phyloP scores from a whole-genome alignment of 2,329 filamentous ascomycete genomes.

The Helotiales sp. region DNA sequence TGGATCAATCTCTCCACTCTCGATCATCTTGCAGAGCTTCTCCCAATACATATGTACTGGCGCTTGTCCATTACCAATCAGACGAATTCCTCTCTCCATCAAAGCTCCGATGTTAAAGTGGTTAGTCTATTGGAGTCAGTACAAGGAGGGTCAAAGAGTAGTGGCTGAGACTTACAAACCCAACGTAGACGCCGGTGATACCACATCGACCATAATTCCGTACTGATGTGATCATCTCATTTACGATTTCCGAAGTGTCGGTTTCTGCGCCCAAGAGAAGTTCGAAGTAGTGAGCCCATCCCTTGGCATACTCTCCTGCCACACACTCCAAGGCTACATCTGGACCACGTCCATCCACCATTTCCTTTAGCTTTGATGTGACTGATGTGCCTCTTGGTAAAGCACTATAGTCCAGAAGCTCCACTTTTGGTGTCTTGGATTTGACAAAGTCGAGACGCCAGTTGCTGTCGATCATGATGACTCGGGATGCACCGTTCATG shows the following conservation, averaged over 20 bases:
- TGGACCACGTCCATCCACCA: constrained; percentile 69
- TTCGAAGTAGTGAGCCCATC: constrained; percentile 60
- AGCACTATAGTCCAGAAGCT: constrained; percentile 67
- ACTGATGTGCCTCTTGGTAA: constrained; percentile 65
- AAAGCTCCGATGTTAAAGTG: constrained; percentile 53
- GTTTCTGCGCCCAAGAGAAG: constrained; percentile 70
- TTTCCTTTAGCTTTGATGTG: constrained; percentile 69
- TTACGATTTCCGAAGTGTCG: constrained; percentile 78
- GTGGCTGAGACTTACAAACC: constrained; percentile 48
- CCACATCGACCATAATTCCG: constrained; percentile 72
- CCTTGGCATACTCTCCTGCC: constrained; percentile 61
- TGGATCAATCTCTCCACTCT: constrained; percentile 69
- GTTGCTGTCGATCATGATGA: constrained; percentile 79
- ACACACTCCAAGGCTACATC: constrained; percentile 73
- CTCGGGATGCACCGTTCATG: constrained; percentile 68
- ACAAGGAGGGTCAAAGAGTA: background rate
- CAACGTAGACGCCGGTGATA: constrained; percentile 70
- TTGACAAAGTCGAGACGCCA: constrained; percentile 69
- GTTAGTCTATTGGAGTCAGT: constrained; percentile 22
- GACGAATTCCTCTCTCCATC: constrained; percentile 83
- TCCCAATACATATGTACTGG: constrained; percentile 44
- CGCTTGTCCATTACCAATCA: constrained; percentile 64
- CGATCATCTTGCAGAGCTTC: constrained; percentile 67
- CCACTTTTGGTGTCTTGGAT: constrained; percentile 62
- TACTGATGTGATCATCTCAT: constrained; percentile 77